Conservation (phyloP, 352 stramenopile species). For the Globisporangium irregulare region DNA sequence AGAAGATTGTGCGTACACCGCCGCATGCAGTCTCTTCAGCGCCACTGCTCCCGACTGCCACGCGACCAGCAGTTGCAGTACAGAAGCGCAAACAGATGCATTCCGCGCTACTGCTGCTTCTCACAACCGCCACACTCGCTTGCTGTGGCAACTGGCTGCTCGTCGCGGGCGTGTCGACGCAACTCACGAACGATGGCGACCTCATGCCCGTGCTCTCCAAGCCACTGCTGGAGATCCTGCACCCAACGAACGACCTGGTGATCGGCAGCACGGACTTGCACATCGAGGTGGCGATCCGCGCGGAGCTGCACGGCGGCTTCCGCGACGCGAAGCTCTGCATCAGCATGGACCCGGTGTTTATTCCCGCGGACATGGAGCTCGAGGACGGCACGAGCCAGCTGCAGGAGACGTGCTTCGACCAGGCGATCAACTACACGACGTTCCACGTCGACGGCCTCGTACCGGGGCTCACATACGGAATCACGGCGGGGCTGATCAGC, state of each 20-base stretch:
- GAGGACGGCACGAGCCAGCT: slow-evolving; percentile 27
- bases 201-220: slow-evolving; percentile 24
- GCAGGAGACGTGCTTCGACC: slow-evolving; percentile 60
- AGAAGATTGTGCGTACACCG: slow-evolving; percentile 2
- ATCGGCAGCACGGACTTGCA: slow-evolving; percentile 41
- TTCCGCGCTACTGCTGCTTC: neutral
- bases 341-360: slow-evolving; percentile 43
- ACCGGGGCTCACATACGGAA: slow-evolving; percentile 45
- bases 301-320: slow-evolving; percentile 25
- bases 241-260: slow-evolving; percentile 48
- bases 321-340: slow-evolving; percentile 49
- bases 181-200: slow-evolving; percentile 30
- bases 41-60: neutral
- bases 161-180: slow-evolving; percentile 15
- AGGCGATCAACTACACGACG: slow-evolving; percentile 41
- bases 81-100: too few species aligned
- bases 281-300: slow-evolving; percentile 51
- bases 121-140: neutral
- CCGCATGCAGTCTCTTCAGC: neutral
- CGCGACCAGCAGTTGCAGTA: neutral
- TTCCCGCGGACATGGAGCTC: slow-evolving; percentile 38
- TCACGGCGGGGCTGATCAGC: slow-evolving; percentile 54
- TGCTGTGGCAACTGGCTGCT: neutral
- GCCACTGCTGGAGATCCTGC: slow-evolving; percentile 55
- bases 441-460: slow-evolving; percentile 61